Base-by-base conservation (phyloP, 768 basidiomycete genomes). In the Steccherinum ochraceum region DNA sequence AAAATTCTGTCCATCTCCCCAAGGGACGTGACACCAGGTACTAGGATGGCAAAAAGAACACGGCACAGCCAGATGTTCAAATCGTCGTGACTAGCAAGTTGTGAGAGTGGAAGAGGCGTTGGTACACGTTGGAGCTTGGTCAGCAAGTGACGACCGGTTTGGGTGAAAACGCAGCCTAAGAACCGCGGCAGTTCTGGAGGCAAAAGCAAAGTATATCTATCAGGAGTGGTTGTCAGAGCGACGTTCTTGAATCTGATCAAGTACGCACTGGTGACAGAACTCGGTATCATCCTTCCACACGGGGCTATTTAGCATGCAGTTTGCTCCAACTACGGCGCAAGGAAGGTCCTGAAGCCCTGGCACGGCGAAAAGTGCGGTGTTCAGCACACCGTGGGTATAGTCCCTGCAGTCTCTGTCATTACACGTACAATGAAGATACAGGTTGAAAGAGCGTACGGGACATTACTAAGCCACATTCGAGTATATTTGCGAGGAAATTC, bases 381-480 rank as follows among this genome's bases (percentile, higher is more conserved):
- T 35, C 7, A 35, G 16, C 7, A 35, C 30, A 35, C 30, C 30
- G 16, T 35, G 30, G 7, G 30, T 35, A 46, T 68, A 69, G 49
- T 71, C 67, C 2, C 67, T 68, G 45, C 7, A 46, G 21, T 24
- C 18, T 18, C 35, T n/a, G 7, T 43, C 2, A 40, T 12, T 40
- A 43, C 24, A 24, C 23, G 48, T 10, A 20, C n/a, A 2, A n/a
- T 35, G 10, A 3, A 12, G 2, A 3, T 10, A 27, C 23, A 19
- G 3, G n/a, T n/a, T 24, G 21, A 16, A 4, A 23, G 26, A 18
- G 56, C 62, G 56, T 40, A 69, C 67, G 66, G 67, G 19, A 67
- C 61, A 44, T 68, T 72, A 49, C 64, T 67, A 23, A 70, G 46
- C 61, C 67, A 72, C 44, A 68, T 67, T 13, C 68, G 53, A 3